phyloP scores from a whole-genome alignment of 306 rosid genomes.

The Begonia loranthoides region DNA sequence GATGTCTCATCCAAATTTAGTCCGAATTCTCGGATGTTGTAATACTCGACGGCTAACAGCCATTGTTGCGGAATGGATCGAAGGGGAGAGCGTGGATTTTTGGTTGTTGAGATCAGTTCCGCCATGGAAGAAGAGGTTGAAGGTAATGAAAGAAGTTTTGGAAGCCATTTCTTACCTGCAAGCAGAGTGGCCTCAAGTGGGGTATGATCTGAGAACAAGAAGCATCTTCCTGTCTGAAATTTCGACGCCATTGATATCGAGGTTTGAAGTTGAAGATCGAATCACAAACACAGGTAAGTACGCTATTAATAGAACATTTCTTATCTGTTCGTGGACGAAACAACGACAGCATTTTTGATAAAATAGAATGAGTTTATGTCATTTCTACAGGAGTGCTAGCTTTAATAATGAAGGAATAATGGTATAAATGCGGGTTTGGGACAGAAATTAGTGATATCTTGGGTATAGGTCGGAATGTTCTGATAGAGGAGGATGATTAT shows the following conservation, averaged over 20 bases:
- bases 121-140: constrained; percentile 46
- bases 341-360: too few species aligned
- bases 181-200: constrained; percentile 56
- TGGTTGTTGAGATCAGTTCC: constrained; percentile 37
- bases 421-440: too few species aligned
- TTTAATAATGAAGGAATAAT: too few species aligned
- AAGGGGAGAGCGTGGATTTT: constrained; percentile 27
- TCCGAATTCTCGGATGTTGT: constrained; percentile 52
- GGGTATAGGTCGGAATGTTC: too few species aligned
- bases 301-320: neutral
- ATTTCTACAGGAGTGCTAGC: too few species aligned
- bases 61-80: constrained; percentile 36
- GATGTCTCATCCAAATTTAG: constrained; percentile 40
- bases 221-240: constrained; percentile 35
- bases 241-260: constrained; percentile 37
- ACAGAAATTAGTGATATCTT: too few species aligned
- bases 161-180: constrained; percentile 43
- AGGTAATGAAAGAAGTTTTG: constrained; percentile 36
- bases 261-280: constrained; percentile 45
- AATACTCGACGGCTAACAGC: constrained; percentile 34
- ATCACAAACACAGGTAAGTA: constrained; percentile 31
- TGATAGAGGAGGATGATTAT: too few species aligned
- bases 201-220: constrained; percentile 39
- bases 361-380: too few species aligned
- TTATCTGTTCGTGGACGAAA: too few species aligned